Base-by-base conservation (phyloP, 2,329 filamentous ascomycete genomes). In the Diaporthe australafricana region DNA sequence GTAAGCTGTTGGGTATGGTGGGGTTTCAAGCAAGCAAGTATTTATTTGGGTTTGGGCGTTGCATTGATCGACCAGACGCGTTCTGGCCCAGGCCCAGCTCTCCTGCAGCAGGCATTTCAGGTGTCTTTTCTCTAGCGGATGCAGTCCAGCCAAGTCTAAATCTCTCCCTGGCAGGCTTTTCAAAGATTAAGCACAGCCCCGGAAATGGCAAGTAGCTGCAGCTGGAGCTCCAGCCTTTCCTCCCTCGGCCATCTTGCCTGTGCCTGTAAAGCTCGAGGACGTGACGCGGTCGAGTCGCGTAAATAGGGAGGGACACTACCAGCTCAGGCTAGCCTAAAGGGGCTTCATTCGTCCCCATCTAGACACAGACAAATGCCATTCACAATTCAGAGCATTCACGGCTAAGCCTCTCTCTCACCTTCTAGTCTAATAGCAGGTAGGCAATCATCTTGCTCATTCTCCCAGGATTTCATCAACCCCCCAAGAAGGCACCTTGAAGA, bases 1-100 rank as follows among this genome's bases (percentile, higher is more conserved):
- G 70, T 55, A 27, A 69, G 55, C 70, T 69, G 63, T 62, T 69
- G 70, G 65, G 67, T 52, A 69, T 69, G 53, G 67, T 69, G 67
- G 67, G 67, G 67, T 69, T 69, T 65, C 45, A 50, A 65, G 60
- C 60, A 65, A 50, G 45, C 60, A 65, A 65, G 60, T 65, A 65
- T 65, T 65, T 48, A 50, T 65, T 65, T 65, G 42, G 60, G 42
- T 48, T 48, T 48, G 30, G 69, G 69, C 52, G 62, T 68, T 50
- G 55, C 69, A 60, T 47, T 56, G 60, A 65, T 65, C 60, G 60
- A 35, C 60, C 38, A 65, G 60, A 65, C 60, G 60, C 60, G 60
- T 50, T 65, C 45, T 50, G 42, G 45, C 20, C 60, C 60, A 5
- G 30, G 60, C 14, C 40, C 38, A 60, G 56, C 42, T 48, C 60